phyloP scores from a whole-genome alignment of 345 rosid species.

The Aegle marmelos region DNA sequence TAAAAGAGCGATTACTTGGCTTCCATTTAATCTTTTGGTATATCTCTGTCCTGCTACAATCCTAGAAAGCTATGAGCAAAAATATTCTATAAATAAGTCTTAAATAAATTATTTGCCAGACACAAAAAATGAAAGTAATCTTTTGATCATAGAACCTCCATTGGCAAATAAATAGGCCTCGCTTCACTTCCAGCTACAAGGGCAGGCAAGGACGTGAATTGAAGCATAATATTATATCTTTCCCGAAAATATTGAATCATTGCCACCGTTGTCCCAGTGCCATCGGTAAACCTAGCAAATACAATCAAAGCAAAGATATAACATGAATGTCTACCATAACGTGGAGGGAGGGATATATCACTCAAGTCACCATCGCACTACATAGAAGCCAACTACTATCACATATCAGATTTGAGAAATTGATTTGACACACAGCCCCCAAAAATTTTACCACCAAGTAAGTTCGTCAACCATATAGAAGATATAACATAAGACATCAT shows the following conservation, averaged over 20 bases:
- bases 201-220: slow-evolving; percentile 43
- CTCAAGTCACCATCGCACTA: neutral
- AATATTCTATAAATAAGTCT: neutral
- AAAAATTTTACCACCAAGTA: neutral
- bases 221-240: slow-evolving; percentile 36
- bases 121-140: neutral
- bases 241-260: slow-evolving; percentile 57
- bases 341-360: neutral
- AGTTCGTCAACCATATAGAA: neutral
- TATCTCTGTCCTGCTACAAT: slow-evolving; percentile 65
- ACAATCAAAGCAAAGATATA: neutral
- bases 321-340: neutral
- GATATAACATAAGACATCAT: neutral
- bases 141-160: slow-evolving; percentile 54
- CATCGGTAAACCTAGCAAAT: slow-evolving; percentile 58
- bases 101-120: neutral
- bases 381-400: neutral
- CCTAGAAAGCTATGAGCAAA: slow-evolving; percentile 45
- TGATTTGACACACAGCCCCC: neutral
- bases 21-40: slow-evolving; percentile 51
- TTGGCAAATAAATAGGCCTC: slow-evolving; percentile 53
- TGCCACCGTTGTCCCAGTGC: slow-evolving; percentile 8
- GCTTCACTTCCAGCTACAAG: slow-evolving; percentile 61
- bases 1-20: slow-evolving; percentile 52
- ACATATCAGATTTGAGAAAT: neutral